phyloP scores from a whole-genome alignment of 108 stramenopile species.

The Nitzschia sp. region DNA sequence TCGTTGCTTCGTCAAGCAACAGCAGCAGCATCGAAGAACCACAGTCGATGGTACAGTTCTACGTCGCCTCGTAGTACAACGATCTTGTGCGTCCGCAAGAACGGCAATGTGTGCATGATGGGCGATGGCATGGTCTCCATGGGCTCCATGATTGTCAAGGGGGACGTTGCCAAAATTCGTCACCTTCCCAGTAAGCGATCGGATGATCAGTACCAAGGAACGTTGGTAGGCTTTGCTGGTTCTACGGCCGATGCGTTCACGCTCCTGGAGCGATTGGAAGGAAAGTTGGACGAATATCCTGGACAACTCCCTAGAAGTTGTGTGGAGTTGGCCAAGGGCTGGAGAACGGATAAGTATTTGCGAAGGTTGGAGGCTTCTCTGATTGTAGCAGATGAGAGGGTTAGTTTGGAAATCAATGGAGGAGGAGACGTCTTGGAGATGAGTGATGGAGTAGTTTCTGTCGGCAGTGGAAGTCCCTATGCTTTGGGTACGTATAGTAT shows the following conservation, averaged over 20 bases:
- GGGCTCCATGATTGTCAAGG: conserved; percentile 90
- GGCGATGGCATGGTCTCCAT: conserved; percentile 98
- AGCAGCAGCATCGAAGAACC: no score
- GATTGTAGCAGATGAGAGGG: conserved; percentile 85
- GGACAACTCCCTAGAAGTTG: conserved; percentile 91
- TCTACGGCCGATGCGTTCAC: conserved; percentile 97
- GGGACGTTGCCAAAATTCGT: conserved; percentile 93
- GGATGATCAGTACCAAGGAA: conserved; percentile 52
- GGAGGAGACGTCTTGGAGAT: conserved; percentile 97
- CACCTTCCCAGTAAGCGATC: conserved; percentile 60
- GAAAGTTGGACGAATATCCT: conserved; percentile 94
- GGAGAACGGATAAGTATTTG: conserved; percentile 98
- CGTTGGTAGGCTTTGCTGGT: conserved; percentile 97
- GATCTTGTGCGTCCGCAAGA: conserved; percentile 94
- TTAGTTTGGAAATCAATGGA: conserved; percentile 90
- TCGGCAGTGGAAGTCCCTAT: conserved; percentile 83
- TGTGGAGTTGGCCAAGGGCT: conserved; percentile 97
- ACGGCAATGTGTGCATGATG: conserved; percentile 97
- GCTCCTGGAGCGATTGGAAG: conserved; percentile 92
- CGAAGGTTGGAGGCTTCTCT: conserved; percentile 89
- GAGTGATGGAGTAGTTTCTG: conserved; percentile 87
- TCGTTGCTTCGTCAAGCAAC: no score
- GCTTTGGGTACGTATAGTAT: conserved; percentile 65
- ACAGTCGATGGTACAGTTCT: conserved; percentile 1
- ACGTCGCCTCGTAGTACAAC: conserved; percentile 58